Evolutionary conservation across 164 flowering plant species (phyloP), one percentile per base, ranked within the genome.

Genomic region (Malania oleifera): DNA sequence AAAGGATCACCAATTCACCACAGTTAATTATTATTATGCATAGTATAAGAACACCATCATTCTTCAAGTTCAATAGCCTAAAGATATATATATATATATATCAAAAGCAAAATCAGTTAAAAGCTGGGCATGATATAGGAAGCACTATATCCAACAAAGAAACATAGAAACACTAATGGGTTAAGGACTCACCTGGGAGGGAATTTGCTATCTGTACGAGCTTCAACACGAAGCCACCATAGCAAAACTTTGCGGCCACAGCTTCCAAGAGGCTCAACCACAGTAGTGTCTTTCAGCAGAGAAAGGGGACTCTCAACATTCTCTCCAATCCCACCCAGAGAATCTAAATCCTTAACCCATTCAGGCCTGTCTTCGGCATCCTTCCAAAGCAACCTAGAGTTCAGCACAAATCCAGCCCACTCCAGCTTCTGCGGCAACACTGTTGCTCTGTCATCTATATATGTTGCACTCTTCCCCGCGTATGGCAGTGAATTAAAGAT

Each of bases 161-260:
- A 46, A 11, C 13, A 11, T 14, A 45, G 67, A 50, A 10, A n/a
- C n/a, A n/a, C n/a, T n/a, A n/a, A n/a, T n/a, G 14, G 19, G 23
- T n/a, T 55, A 56, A 58, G 59, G 25, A 70, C 85, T 77, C 38
- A 90, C 99, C 97, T 78, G 13, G 89, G 64, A 64, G 99, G 97
- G 53, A 90, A 93, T 66, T 85, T 93, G 86, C 99, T 88, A 64
- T 93, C 97, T 10, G 85, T 62, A 29, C 96, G 91, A 47, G 99
- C 99, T 75, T 93, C 99, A 62, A 83, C 96, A 25, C 99, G 95
- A 13, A 93, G 85, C 99, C 99, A 93, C 99, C 99, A 93, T 7
- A 90, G 73, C 82, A 93, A 13, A 72, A 93, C 80, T 72, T 90
- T 87, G 46, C 92, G 82, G 20, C 99, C 99, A 64, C 97, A 93